Evolutionary conservation across 305 asterid genomes (phyloP).

Genomic region (Coffea humblotiana): DNA sequence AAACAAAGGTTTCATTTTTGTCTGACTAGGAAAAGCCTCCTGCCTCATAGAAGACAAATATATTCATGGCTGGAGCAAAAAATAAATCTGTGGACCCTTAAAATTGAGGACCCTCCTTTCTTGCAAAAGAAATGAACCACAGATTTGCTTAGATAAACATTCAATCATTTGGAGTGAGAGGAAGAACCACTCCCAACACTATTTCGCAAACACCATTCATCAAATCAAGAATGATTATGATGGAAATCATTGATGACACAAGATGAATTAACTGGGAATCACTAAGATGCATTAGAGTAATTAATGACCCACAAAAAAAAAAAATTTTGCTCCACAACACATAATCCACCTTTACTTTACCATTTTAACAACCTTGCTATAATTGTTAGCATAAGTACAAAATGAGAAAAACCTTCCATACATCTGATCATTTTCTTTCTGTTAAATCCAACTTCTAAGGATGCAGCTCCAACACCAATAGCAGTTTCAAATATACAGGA

Average conservation of each 20-base stretch:
- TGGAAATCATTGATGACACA: constrained; percentile 5
- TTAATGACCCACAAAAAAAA: neutral
- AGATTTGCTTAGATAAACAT: constrained; percentile 18
- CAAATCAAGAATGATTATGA: constrained; percentile 11
- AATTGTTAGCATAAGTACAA: neutral
- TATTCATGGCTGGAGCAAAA: neutral
- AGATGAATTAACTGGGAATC: neutral
- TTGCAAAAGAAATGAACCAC: constrained; percentile 8
- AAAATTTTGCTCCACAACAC: neutral
- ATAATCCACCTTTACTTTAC: neutral
- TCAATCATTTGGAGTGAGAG: constrained; percentile 21
- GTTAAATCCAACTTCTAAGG: neutral
- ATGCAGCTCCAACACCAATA: neutral
- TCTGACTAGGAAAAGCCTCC: neutral
- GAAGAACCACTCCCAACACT: constrained; percentile 3
- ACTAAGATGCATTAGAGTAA: neutral
- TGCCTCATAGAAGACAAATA: constrained; percentile 3
- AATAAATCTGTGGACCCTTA: constrained; percentile 20
- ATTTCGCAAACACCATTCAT: neutral
- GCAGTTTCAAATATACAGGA: neutral
- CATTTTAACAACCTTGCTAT: neutral
- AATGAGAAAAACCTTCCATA: neutral
- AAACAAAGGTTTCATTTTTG: neutral
- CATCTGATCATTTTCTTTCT: neutral
- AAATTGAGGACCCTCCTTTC: neutral